Conservation (phyloP, 257 asterid genomes). For the Scutellaria barbata region DNA sequence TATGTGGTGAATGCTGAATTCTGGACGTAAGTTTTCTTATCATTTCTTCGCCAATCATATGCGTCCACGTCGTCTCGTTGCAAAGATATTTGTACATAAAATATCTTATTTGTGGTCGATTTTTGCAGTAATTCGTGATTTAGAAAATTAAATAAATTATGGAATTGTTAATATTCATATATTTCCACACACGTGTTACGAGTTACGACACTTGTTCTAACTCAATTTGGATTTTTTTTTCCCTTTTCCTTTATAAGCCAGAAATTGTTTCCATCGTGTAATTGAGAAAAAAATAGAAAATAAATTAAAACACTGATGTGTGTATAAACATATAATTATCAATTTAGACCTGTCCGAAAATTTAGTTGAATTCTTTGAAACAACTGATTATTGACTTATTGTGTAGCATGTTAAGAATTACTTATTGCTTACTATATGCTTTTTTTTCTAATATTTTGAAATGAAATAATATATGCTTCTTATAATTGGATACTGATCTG, state of each 20-base stretch:
- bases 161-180: background rate
- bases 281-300: background rate
- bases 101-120: constrained; percentile 15
- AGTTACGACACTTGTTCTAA: constrained; percentile 27
- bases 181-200: constrained; percentile 25
- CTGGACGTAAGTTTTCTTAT: constrained; percentile 60
- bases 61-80: constrained; percentile 43
- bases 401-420: no score
- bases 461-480: no score
- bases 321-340: no score
- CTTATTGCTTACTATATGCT: no score
- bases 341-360: no score
- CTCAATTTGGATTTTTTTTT: constrained; percentile 5
- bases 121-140: constrained; percentile 9
- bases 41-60: constrained; percentile 43
- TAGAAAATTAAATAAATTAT: constrained; percentile 12
- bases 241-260: background rate
- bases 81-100: constrained; percentile 25
- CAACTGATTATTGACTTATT: no score
- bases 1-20: constrained; percentile 34
- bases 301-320: no score
- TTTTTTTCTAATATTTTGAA: no score
- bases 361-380: no score
- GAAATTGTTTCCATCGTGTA: constrained; percentile 13
- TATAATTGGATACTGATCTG: no score